Percentiles rank a stretch among this genome's conserved stretches.
Evolutionary conservation across 805 yeast species (phyloP).

Genomic region (Schizosaccharomyces lindneri): DNA sequence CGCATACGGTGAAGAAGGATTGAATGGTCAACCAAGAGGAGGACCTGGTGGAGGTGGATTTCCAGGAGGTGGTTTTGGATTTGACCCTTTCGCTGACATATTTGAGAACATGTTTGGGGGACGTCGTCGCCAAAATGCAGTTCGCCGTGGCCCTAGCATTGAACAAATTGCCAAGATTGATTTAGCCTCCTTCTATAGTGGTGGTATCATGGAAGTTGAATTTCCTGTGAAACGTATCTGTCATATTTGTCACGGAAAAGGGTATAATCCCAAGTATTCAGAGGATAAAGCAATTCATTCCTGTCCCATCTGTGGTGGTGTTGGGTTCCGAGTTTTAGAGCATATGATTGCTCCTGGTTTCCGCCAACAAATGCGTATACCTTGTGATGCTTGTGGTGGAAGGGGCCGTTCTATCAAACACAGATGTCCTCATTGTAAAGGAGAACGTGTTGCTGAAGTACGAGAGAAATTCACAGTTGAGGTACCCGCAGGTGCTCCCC

Average conservation of each 20-base stretch:
- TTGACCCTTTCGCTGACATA: slow-evolving; percentile 24
- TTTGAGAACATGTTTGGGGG: slow-evolving; percentile 40
- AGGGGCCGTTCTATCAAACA: slow-evolving; percentile 40
- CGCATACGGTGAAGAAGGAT: slow-evolving; percentile 50
- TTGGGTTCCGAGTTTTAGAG: slow-evolving; percentile 38
- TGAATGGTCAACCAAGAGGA: slow-evolving; percentile 20
- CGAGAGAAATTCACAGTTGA: slow-evolving; percentile 33
- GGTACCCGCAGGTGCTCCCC: slow-evolving; percentile 44
- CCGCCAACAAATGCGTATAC: slow-evolving; percentile 59
- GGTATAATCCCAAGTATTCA: slow-evolving; percentile 23
- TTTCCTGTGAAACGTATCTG: slow-evolving; percentile 55
- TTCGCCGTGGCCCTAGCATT: slow-evolving; percentile 36
- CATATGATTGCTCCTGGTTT: slow-evolving; percentile 74
- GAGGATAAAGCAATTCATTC: slow-evolving; percentile 36
- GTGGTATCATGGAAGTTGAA: slow-evolving; percentile 34
- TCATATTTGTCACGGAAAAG: slow-evolving; percentile 56
- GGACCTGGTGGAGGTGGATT: slow-evolving; percentile 9
- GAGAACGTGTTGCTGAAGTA: slow-evolving; percentile 35
- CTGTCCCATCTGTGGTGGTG: slow-evolving; percentile 56
- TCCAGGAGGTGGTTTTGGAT: neutral
- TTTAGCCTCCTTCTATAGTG: slow-evolving; percentile 44
- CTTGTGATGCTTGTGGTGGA: slow-evolving; percentile 64
- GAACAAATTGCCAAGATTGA: slow-evolving; percentile 30
- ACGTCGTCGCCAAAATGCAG: slow-evolving; percentile 13
- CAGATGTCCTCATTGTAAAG: slow-evolving; percentile 46